phyloP scores from a whole-genome alignment of 495 filamentous ascomycete genomes.

The Baudoinia panamericana region DNA sequence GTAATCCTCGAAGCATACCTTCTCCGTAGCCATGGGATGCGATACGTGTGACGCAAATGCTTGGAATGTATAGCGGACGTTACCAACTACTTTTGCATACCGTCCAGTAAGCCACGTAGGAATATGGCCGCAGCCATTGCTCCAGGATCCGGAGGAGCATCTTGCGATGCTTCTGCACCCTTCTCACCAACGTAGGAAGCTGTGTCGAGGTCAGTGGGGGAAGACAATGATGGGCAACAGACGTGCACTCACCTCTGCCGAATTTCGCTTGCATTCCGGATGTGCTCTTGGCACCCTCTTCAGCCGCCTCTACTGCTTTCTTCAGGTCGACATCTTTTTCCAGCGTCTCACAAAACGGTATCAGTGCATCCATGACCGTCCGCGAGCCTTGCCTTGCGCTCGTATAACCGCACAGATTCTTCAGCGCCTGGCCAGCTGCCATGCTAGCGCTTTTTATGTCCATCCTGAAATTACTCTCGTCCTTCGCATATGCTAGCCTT shows the following conservation, averaged over 20 bases:
- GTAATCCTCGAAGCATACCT: too few relatives aligned
- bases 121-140: slow-evolving; percentile 49
- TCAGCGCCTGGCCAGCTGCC: slow-evolving; percentile 25
- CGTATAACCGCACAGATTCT: slow-evolving; percentile 33
- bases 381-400: slow-evolving; percentile 26
- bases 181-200: slow-evolving; percentile 46
- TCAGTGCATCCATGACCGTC: slow-evolving; percentile 47
- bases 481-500: slow-evolving; percentile 23
- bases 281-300: slow-evolving; percentile 42
- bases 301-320: slow-evolving; percentile 39
- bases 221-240: neutral
- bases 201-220: neutral
- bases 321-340: slow-evolving; percentile 32
- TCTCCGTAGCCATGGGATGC: too few relatives aligned
- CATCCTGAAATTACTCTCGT: slow-evolving; percentile 14
- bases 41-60: too few relatives aligned
- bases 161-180: slow-evolving; percentile 25
- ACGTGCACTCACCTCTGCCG: slow-evolving; percentile 28
- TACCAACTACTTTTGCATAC: slow-evolving; percentile 10
- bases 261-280: slow-evolving; percentile 42
- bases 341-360: slow-evolving; percentile 43
- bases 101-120: slow-evolving; percentile 37
- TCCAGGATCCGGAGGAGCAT: slow-evolving; percentile 44
- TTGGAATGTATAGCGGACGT: too few relatives aligned
- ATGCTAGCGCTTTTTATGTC: slow-evolving; percentile 13